Conservation (phyloP, 371 early-diverging fungal species). For the Mucor sp. region DNA sequence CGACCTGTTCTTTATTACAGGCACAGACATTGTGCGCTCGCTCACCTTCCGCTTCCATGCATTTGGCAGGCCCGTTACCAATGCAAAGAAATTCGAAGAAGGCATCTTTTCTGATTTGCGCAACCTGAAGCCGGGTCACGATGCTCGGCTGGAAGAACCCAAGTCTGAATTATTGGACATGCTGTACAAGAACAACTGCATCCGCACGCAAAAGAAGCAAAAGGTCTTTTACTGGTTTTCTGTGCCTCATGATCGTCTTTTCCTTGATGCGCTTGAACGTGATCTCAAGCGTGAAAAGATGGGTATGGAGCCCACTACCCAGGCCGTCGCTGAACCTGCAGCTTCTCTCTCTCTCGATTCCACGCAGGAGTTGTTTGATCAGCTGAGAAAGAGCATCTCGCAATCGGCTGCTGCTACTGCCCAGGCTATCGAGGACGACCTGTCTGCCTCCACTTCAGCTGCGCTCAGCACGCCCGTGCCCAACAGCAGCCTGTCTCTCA, state of each 20-base stretch:
- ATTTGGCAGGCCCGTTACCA: conserved; percentile 86
- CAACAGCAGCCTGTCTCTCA: conserved; percentile 18
- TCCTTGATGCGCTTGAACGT: conserved; percentile 98
- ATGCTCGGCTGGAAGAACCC: conserved; percentile 96
- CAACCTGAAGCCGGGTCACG: conserved; percentile 97
- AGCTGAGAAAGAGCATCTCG: conserved; percentile 50
- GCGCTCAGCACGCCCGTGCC: conserved; percentile 11
- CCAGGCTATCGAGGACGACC: conserved; percentile 26
- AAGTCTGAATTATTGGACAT: conserved; percentile 96
- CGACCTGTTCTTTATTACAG: conserved; percentile 91
- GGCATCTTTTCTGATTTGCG: conserved; percentile 98
- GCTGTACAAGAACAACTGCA: conserved; percentile 97
- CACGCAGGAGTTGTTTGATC: conserved; percentile 65
- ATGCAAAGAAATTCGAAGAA: conserved; percentile 99
- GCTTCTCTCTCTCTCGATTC: conserved; percentile 62
- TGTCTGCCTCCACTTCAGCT: background rate
- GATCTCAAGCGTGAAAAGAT: conserved; percentile 96
- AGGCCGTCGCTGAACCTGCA: conserved; percentile 64
- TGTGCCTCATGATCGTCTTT: conserved; percentile 96
- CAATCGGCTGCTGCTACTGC: conserved; percentile 43
- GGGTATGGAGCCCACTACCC: conserved; percentile 81
- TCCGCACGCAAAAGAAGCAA: conserved; percentile 99
- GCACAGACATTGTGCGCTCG: conserved; percentile 98
- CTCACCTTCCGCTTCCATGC: conserved; percentile 95
- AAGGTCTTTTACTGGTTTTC: conserved; percentile 99